Conservation (phyloP, 805 yeast species). For the Candida verbasci region DNA sequence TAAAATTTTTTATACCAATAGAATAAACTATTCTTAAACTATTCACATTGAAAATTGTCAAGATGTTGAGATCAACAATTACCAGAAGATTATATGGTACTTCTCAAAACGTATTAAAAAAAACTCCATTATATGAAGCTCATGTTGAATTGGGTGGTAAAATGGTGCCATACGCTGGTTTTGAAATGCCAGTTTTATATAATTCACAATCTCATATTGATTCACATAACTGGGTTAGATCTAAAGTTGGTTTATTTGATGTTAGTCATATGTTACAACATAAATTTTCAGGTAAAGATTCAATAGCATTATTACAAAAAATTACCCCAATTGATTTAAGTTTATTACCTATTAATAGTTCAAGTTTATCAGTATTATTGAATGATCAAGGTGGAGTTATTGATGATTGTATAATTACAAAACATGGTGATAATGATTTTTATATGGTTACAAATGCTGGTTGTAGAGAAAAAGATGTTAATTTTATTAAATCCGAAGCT, state of each 20-base stretch:
- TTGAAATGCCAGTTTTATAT: slow-evolving; percentile 89
- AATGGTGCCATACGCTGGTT: slow-evolving; percentile 97
- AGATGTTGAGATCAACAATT: slow-evolving; percentile 10
- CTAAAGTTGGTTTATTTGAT: slow-evolving; percentile 85
- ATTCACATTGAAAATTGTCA: too few species aligned
- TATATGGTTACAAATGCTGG: slow-evolving; percentile 97
- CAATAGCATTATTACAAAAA: slow-evolving; percentile 64
- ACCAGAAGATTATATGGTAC: slow-evolving; percentile 22
- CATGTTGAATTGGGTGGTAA: slow-evolving; percentile 79
- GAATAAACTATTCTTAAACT: too few species aligned
- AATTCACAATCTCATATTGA: slow-evolving; percentile 82
- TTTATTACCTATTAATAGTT: slow-evolving; percentile 50
- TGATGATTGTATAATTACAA: slow-evolving; percentile 90
- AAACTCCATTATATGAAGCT: slow-evolving; percentile 78
- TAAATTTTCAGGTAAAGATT: slow-evolving; percentile 61
- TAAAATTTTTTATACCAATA: too few species aligned
- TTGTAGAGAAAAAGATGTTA: slow-evolving; percentile 75
- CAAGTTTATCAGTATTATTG: slow-evolving; percentile 74
- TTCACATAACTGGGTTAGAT: slow-evolving; percentile 92
- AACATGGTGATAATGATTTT: slow-evolving; percentile 68
- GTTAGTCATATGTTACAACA: slow-evolving; percentile 98
- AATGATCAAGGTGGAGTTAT: slow-evolving; percentile 76
- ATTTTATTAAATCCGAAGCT: slow-evolving; percentile 56
- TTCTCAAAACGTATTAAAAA: slow-evolving; percentile 41
- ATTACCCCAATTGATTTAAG: slow-evolving; percentile 85